A percentile compares a stretch with the other conserved stretches of the same genome.
Evolutionary conservation across 2,329 filamentous ascomycete genomes (phyloP).

Genomic region (Fusarium luffae): DNA sequence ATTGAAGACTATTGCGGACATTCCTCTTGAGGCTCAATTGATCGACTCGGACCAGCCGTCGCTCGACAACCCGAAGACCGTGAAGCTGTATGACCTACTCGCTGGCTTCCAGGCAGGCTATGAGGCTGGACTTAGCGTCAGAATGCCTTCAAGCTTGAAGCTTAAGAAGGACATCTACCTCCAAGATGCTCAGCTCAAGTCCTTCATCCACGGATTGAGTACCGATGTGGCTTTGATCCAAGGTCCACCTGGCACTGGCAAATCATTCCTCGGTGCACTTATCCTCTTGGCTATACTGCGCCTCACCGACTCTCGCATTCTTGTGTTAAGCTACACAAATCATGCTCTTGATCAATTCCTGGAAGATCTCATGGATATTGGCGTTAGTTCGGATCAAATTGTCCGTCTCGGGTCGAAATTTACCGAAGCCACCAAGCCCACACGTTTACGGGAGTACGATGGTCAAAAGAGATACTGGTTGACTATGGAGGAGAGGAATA

Average conservation of each 20-base stretch:
- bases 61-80: conserved; percentile 13
- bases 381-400: conserved; percentile 62
- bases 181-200: conserved; percentile 61
- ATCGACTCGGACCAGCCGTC: conserved; percentile 49
- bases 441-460: conserved; percentile 59
- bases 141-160: conserved; percentile 21
- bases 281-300: conserved; percentile 67
- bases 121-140: not conserved
- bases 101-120: not conserved
- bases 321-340: conserved; percentile 76
- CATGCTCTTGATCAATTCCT: conserved; percentile 75
- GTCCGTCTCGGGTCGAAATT: conserved; percentile 73
- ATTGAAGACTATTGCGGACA: conserved; percentile 64
- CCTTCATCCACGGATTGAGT: conserved; percentile 65
- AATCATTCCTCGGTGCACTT: conserved; percentile 77
- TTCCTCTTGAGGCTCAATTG: conserved; percentile 67
- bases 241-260: conserved; percentile 81
- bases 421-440: conserved; percentile 57
- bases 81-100: conserved; percentile 8
- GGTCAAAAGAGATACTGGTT: conserved; percentile 46
- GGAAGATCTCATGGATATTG: conserved; percentile 70
- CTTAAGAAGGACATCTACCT: conserved; percentile 45
- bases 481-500: conserved; percentile 37
- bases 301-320: conserved; percentile 60
- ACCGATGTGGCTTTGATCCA: conserved; percentile 71